Evolutionary conservation across 179 eudicot genomes (phyloP).

Genomic region (Heliamphora pulchella): DNA sequence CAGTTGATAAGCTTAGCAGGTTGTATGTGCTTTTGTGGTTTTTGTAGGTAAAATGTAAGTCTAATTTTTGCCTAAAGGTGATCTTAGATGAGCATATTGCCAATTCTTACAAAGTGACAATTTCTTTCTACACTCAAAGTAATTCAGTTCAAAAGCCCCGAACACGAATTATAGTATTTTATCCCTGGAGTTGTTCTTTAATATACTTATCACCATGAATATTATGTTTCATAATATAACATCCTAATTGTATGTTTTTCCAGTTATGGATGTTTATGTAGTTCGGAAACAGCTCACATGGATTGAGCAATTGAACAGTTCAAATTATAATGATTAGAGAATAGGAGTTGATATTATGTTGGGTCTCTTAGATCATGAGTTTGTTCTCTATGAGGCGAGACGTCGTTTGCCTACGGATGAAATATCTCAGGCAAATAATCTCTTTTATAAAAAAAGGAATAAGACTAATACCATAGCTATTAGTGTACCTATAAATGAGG

Average conservation of each 20-base stretch:
- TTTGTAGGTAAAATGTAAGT: neutral
- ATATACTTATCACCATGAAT: neutral
- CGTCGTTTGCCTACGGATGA: too few relatives aligned
- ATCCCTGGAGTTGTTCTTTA: neutral
- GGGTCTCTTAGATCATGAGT: too few relatives aligned
- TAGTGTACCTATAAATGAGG: neutral
- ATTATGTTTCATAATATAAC: neutral
- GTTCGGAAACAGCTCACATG: neutral
- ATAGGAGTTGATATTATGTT: neutral
- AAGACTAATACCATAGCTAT: neutral
- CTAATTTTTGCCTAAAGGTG: neutral
- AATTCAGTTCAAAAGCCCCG: neutral
- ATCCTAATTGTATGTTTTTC: neutral
- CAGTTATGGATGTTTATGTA: neutral
- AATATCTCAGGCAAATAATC: neutral
- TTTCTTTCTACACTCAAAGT: neutral
- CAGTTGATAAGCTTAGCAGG: too few relatives aligned
- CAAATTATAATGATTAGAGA: neutral
- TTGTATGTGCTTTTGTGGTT: neutral
- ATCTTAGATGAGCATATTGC: neutral
- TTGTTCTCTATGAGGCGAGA: too few relatives aligned
- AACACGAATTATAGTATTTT: neutral
- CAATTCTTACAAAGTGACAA: neutral
- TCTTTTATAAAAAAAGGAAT: neutral
- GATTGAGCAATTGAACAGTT: neutral